Base-by-base conservation (phyloP, 805 yeast species). In the Saturnispora quitensis region DNA sequence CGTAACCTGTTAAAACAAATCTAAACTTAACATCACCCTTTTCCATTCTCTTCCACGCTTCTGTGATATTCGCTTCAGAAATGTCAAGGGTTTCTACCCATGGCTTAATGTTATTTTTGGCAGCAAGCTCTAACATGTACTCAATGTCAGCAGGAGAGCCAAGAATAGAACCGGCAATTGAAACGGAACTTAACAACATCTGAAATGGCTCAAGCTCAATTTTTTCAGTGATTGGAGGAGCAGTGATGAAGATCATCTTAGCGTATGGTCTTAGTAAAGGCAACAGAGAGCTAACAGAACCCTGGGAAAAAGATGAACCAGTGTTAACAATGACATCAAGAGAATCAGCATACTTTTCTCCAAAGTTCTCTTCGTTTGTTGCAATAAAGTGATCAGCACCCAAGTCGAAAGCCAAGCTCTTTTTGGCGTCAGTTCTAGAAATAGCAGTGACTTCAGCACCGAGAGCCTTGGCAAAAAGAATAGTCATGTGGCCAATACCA, bases 351-450 rank as follows among this genome's bases (percentile, higher is more conserved):
- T 20, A 20, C 22, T 20, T 20, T 20, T 20, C 22, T 20, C 22
- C 22, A 20, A 20, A 20, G 22, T 20, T 20, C 22, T 20, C 22
- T 59, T 63, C 51, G 56, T 75, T 80, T 33, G 84, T 80, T 40
- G 85, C 81, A 56, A 80, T 59, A 59, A 68, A 77, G 8, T 66
- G 68, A 55, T 73, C 72, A 22, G 81, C 82, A 48, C 84, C 84
- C 62, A 80, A 67, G 51, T 71, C 60, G 20, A 65, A 6, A 24
- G 82, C 75, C 54, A 76, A 75, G 43, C 68, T 75, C 58, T 69
- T 74, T 64, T 80, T 80, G 40, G 72, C 55, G n/a, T 64, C 59
- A 9, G 73, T 62, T 65, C 84, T 69, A n/a, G 83, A 77, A 59
- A 79, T 70, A 2, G 80, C 82, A 20, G 22, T 20, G 22, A 20